Base-by-base conservation (phyloP, 1,139 yeast species). In the Blastobotrys apis region DNA sequence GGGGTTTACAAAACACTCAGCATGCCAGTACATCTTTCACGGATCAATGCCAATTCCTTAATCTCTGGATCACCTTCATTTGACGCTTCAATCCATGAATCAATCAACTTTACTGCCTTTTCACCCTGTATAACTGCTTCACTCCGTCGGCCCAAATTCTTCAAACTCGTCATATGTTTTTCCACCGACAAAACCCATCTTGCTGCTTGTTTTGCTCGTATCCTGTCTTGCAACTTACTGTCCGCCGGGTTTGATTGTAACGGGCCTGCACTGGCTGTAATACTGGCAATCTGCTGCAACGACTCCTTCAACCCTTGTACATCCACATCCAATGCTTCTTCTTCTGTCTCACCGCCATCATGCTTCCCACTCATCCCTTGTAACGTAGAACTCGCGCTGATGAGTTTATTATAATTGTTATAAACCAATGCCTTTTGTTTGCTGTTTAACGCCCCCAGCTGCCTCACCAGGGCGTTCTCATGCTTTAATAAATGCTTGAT, bases 341-440 rank as follows among this genome's bases (percentile, higher is more conserved):
- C 44, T 13, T 45, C 44, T 1, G 26, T 6, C 10, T 43, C 29
- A 25, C 50, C 42, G 1, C 47, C 45, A 12, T 40, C 43, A 21
- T 50, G 41, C 16, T 48, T 48, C 13, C 42, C 49, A 32, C 48
- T 48, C 46, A 59, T 47, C 13, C 48, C 51, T 6, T 55, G 62
- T 32, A 66, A 57, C 22, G 68, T 65, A 39, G 64, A 63, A 3
- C 70, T 62, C 3, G 71, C 71, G 13, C 64, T 54, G 39, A 69
- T 68, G 37, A 69, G 60, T 42, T 68, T 67, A 39, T 65, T 61
- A 54, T 69, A 70, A 49, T 69, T 69, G 51, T 69, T 68, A 50
- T 69, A 70, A 1, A 69, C 72, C 23, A 69, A 58, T 15, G 73
- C 70, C 50, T 69, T 70, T 38, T 68, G 70, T 41, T 68, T 72